Evolutionary conservation across 2,329 filamentous ascomycete genomes (phyloP).

Genomic region (Xylaria sp.): DNA sequence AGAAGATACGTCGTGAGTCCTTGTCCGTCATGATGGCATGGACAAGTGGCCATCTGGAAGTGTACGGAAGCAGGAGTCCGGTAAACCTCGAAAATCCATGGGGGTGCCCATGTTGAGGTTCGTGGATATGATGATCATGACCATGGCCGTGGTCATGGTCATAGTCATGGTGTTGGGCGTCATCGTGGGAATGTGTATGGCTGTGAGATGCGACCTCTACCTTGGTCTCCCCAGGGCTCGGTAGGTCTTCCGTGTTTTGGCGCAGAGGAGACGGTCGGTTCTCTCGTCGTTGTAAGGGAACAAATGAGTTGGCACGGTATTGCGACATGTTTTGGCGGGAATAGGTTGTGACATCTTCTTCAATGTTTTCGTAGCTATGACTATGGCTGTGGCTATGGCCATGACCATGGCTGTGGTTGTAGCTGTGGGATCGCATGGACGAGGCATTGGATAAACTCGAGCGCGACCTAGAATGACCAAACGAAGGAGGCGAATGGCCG

Average conservation of each 20-base stretch:
- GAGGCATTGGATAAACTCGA: slow-evolving; percentile 45
- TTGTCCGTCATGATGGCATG: slow-evolving; percentile 89
- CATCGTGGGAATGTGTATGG: slow-evolving; percentile 42
- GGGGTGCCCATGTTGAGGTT: slow-evolving; percentile 40
- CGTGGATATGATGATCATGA: slow-evolving; percentile 40
- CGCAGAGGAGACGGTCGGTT: slow-evolving; percentile 49
- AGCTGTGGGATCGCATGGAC: slow-evolving; percentile 45
- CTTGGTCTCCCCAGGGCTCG: slow-evolving; percentile 39
- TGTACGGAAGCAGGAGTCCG: slow-evolving; percentile 74
- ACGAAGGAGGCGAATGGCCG: slow-evolving; percentile 52
- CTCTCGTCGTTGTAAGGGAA: slow-evolving; percentile 49
- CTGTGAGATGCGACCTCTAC: slow-evolving; percentile 30
- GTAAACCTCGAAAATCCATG: slow-evolving; percentile 74
- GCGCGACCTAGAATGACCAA: slow-evolving; percentile 53
- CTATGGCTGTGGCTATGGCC: slow-evolving; percentile 37
- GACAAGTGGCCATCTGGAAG: slow-evolving; percentile 78
- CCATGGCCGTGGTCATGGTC: slow-evolving; percentile 43
- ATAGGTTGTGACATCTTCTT: slow-evolving; percentile 43
- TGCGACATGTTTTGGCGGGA: slow-evolving; percentile 46
- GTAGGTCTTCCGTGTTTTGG: slow-evolving; percentile 44
- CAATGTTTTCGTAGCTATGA: slow-evolving; percentile 31
- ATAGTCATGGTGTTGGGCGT: slow-evolving; percentile 40
- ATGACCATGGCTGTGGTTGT: slow-evolving; percentile 44
- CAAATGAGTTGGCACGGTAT: slow-evolving; percentile 50
- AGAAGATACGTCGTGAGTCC: slow-evolving; percentile 94